phyloP scores from a whole-genome alignment of 805 yeast species.

The Spathaspora passalidarum region DNA sequence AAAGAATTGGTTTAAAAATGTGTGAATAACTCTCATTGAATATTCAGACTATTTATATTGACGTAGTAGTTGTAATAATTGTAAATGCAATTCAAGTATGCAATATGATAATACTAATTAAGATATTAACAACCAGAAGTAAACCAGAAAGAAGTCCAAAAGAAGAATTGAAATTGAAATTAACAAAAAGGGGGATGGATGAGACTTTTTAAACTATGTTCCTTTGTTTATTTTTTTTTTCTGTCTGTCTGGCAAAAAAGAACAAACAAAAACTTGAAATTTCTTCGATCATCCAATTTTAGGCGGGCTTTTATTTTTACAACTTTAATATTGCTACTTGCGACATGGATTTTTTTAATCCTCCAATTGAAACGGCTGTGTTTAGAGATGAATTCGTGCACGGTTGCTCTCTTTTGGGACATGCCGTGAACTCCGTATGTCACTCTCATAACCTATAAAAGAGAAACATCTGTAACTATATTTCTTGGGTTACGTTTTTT shows the following conservation, averaged over 20 bases:
- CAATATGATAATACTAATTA: no score
- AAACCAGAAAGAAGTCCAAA: neutral
- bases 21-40: slow-evolving; percentile 29
- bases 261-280: neutral
- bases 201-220: slow-evolving; percentile 2
- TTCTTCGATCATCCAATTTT: neutral
- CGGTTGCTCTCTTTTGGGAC: no score
- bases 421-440: no score
- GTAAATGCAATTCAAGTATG: no score
- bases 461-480: no score
- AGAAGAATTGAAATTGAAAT: neutral
- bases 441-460: no score
- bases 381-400: no score
- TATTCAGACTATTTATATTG: neutral
- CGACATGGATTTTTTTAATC: no score
- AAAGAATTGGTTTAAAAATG: slow-evolving; percentile 35
- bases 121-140: neutral
- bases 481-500: no score
- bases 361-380: no score
- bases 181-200: slow-evolving; percentile 2
- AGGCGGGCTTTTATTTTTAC: neutral
- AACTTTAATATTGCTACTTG: neutral
- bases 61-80: neutral
- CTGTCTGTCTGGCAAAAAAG: neutral
- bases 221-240: slow-evolving; percentile 1